phyloP scores from a whole-genome alignment of 345 rosid species.

The Erysimum cheiranthoides region DNA sequence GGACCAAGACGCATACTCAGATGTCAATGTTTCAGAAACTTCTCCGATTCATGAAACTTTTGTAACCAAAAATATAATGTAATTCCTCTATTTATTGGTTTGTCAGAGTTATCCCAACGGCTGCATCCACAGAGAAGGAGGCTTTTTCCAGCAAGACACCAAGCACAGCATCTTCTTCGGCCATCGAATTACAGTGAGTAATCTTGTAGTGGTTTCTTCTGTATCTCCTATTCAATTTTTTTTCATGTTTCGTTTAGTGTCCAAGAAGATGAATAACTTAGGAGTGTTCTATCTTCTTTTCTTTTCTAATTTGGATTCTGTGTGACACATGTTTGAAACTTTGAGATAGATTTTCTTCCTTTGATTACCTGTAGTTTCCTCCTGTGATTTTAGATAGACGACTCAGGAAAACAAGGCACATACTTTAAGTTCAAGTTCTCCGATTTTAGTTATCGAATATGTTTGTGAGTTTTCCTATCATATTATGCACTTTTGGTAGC shows the following conservation, averaged over 20 bases:
- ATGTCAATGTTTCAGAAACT: not conserved
- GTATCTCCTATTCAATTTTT: not conserved
- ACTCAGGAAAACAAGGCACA: not conserved
- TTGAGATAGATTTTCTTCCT: not conserved
- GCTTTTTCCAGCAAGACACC: conserved; percentile 2
- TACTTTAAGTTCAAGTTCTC: not conserved
- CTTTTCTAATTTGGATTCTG: not conserved
- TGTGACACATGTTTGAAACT: not conserved
- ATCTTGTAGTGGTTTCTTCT: conserved; percentile 1
- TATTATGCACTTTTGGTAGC: not conserved
- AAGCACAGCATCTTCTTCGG: conserved; percentile 35
- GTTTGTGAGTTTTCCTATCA: not conserved
- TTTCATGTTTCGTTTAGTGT: not conserved
- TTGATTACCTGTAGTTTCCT: not conserved
- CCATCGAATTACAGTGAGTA: conserved; percentile 43
- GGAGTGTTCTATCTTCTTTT: not conserved
- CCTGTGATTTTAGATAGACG: not conserved
- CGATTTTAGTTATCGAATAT: not conserved
- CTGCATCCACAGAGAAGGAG: conserved; percentile 10
- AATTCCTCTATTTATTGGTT: not conserved
- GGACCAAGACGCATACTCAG: not conserved
- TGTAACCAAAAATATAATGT: not conserved
- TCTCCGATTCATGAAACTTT: not conserved
- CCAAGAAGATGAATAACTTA: not conserved
- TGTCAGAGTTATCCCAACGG: not conserved